Evolutionary conservation across 306 rosid genomes (phyloP).

Genomic region (Lathyrus sativus): DNA sequence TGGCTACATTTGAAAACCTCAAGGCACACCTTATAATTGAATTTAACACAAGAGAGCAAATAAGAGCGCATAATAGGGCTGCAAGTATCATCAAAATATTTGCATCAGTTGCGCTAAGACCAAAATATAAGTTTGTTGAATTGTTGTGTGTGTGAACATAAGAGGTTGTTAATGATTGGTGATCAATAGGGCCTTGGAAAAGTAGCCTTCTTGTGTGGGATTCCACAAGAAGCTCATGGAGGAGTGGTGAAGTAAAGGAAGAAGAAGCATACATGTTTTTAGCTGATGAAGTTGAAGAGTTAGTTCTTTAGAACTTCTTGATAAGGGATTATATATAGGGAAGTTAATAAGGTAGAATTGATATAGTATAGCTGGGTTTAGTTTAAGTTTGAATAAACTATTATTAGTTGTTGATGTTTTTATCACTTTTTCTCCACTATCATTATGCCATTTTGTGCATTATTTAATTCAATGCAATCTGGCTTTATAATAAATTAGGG

Average conservation of each 20-base stretch:
- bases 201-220: conserved; percentile 70
- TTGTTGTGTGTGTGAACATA: too few relatives aligned
- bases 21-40: conserved; percentile 75
- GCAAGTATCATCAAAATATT: conserved; percentile 69
- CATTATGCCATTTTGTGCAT: not conserved
- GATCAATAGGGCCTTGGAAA: conserved; percentile 33
- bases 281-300: conserved; percentile 10
- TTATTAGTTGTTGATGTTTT: not conserved
- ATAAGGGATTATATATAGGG: not conserved
- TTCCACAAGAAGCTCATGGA: conserved; percentile 45
- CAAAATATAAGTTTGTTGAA: too few relatives aligned
- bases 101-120: too few relatives aligned
- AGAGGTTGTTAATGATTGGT: too few relatives aligned
- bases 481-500: conserved; percentile 46
- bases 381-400: not conserved
- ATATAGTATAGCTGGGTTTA: not conserved
- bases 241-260: conserved; percentile 38
- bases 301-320: too few relatives aligned
- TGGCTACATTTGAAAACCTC: conserved; percentile 53
- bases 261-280: conserved; percentile 53
- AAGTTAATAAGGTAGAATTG: not conserved
- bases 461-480: conserved; percentile 35
- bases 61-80: conserved; percentile 74
- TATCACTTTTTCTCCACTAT: conserved; percentile 49
- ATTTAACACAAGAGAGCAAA: conserved; percentile 79